Percentiles rank a stretch among this genome's conserved stretches.
These are phyloP conservation scores for Citrus unshiu DNA, from an alignment of 345 rosid genomes.

Conservation along the genomic window DNA sequence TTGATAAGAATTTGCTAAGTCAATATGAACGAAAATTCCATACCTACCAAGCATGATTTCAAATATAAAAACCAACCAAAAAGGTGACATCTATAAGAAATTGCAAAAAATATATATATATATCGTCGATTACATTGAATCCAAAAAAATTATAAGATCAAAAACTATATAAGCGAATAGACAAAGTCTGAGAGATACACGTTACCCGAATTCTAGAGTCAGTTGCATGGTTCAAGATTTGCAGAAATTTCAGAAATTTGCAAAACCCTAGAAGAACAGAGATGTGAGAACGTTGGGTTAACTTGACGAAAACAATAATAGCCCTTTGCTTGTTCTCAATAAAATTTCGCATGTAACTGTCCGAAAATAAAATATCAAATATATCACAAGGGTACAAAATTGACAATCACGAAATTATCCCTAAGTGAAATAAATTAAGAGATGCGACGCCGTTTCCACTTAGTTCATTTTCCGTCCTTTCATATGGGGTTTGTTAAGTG, in stretches of 20 bases:
- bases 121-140: neutral
- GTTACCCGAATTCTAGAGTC: slow-evolving; percentile 81
- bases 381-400: no score
- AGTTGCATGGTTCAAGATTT: slow-evolving; percentile 52
- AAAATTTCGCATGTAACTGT: neutral
- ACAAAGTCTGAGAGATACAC: no score
- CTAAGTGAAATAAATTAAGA: neutral
- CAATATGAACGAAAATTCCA: no score
- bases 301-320: neutral
- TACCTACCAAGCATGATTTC: neutral
- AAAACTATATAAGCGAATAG: neutral
- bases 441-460: neutral
- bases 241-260: slow-evolving; percentile 2
- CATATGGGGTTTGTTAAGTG: no score
- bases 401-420: neutral
- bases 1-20: neutral
- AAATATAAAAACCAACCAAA: neutral
- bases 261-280: slow-evolving; percentile 24
- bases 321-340: neutral
- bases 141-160: neutral
- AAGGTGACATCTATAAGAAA: neutral
- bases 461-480: no score
- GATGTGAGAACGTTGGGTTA: neutral
- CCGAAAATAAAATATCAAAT: no score
- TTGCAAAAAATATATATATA: no score